A percentile compares a stretch with the other conserved stretches of the same genome.
Evolutionary conservation across 352 stramenopile species (phyloP).

Genomic region (Halophytophthora batemanensis): DNA sequence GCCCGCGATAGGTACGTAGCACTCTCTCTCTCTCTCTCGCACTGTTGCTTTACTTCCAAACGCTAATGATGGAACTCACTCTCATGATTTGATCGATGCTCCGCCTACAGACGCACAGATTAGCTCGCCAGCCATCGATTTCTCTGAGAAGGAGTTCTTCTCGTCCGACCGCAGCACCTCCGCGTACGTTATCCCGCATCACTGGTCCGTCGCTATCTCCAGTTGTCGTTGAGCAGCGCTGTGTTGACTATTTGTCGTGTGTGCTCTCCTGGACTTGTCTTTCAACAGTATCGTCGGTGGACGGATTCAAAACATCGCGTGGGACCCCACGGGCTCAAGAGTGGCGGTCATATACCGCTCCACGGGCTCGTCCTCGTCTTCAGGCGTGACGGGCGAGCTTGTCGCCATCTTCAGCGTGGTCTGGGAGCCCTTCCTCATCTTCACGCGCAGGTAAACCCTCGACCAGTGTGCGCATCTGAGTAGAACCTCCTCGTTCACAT

Average conservation of each 20-base stretch:
- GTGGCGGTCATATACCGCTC: conserved; percentile 60
- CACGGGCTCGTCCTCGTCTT: conserved; percentile 11
- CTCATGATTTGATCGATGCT: background rate
- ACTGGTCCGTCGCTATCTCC: background rate
- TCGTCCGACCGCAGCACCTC: conserved; percentile 61
- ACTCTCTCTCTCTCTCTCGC: background rate
- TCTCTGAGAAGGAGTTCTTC: conserved; percentile 53
- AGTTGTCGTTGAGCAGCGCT: no score
- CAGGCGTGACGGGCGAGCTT: conserved; percentile 40
- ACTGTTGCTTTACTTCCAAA: no score
- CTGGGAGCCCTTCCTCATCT: conserved; percentile 75
- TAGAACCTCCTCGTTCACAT: conserved; percentile 13
- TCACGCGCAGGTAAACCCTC: conserved; percentile 52
- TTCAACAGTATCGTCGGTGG: conserved; percentile 54
- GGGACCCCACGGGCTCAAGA: conserved; percentile 68
- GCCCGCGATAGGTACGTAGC: conserved; percentile 50
- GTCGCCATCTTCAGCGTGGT: conserved; percentile 69
- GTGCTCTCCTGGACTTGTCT: background rate
- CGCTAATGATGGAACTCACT: background rate
- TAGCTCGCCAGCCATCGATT: conserved; percentile 66
- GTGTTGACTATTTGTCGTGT: background rate
- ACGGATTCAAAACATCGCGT: conserved; percentile 51
- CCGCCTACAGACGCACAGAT: conserved; percentile 56
- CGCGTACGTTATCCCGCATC: conserved; percentile 32
- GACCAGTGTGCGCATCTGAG: no score